Base-by-base conservation (phyloP, 768 basidiomycete genomes). In the Rhizopogon vulgaris region DNA sequence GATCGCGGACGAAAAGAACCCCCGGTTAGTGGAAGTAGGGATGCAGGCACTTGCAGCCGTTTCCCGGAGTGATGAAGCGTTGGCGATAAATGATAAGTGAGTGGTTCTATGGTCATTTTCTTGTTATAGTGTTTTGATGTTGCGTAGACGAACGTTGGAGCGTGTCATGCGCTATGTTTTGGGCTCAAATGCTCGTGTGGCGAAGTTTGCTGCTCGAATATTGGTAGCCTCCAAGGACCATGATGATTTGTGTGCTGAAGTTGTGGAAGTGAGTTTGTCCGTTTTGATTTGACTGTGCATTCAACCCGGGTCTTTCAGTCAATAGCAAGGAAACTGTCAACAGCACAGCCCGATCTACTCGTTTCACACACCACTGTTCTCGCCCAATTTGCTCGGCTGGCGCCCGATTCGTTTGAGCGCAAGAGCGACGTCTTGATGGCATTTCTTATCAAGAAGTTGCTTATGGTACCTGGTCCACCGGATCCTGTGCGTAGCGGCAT, bases 191-290 rank as follows among this genome's bases (percentile, higher is more conserved):
- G 71, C 74, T 24, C 76, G 79, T 18, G 82, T 85, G 55, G 87
- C 91, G 17, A 97, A 97, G 65, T 94, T 90, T 65, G 88, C 92
- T 1, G 82, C 89, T 2, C 79, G 93, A 18, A 73, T 89, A 32
- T 62, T 95, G 18, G 79, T 84, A 1, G 78, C 77, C 48, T 75
- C 75, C 37, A 80, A 78, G 58, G 74, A 80, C 41, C 72, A 77
- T 12, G 74, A 75, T 6, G 71, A 77, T 2, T 56, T 73, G 1
- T 83, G 84, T 56, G 62, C 65, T 1, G 69, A 78, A 9, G 71
- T 90, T 9, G 73, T 92, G 28, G 80, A 88, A 58, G 94, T 93
- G 56, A 47, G 76, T 1, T 41, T 24, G 25, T 53, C n/a, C 10
- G 39, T 27, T 1, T 15, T 24, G 10, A 9, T 36, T 7, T 1